Evolutionary conservation across 2,329 filamentous ascomycete genomes (phyloP), one percentile per base, ranked within the genome.

Genomic region (Dactylella cylindrospora): DNA sequence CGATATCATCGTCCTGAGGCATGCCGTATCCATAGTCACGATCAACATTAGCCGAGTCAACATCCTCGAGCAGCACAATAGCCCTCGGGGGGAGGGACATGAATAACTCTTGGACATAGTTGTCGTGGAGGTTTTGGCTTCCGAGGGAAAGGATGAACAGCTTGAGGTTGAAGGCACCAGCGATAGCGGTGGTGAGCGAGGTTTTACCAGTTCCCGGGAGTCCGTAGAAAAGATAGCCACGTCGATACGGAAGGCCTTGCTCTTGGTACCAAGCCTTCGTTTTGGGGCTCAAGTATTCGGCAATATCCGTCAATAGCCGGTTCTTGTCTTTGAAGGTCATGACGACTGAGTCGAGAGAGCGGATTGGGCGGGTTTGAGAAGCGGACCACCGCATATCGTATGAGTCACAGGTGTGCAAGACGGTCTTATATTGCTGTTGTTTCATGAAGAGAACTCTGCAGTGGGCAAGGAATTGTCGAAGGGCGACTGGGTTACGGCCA

Each of bases 191-290:
- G 65, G 81, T 84, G 1, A 89, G 76, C 38, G 83, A 86, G 36
- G 82, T 86, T 72, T 91, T 93, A 10, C 88, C 87, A 0, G 86
- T 90, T 0, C 88, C 87, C 0, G 87, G 87, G 0, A 88, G 87
- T 0, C 89, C 89, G 66, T 90, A 78, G 12, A 95, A 81, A 0
- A 95, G 79, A 69, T 93, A 95, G 0, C 89, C 90, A 3, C 89
- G 79, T 10, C 89, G 81, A 71, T 94, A 94, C 0, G 90, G 89
- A 23, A 95, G 91, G 0, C 89, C 89, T 5, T 88, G 80, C 66
- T 88, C 85, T 0, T 84, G 79, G 70, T 95, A 95, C 88, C 88
- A 95, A n/a, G 83, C 77, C 36, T 80, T 76, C 0, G 83, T 85
- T 9, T 75, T 72, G 0, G 82, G 82, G 64, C 81, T 76, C 28